Base-by-base conservation (phyloP, 257 asterid species). In the Schizonepeta tenuifolia region DNA sequence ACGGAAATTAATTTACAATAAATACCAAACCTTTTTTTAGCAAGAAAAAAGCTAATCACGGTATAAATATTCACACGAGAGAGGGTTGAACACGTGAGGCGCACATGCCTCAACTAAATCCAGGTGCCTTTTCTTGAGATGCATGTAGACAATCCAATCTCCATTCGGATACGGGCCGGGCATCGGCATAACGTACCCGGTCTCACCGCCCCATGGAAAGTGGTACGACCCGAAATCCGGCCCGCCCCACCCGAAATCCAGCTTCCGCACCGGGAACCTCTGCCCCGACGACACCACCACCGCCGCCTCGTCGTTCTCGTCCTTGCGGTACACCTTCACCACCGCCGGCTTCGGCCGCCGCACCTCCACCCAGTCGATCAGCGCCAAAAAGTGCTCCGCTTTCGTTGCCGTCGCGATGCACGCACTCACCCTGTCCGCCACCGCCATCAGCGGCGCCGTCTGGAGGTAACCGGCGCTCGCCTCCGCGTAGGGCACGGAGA, bases 141-240 rank as follows among this genome's bases (percentile, higher is more conserved):
- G 86, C 89, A 88, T 83, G 67, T 88, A 84, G 5, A 88, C 90
- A 31, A 88, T 40, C 93, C 96, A 85, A 65, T 85, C 93, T 7
- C 93, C 93, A 24, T 82, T 77, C 33, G 78, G 64, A 0, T 49
- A 65, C 0, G 70, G 73, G 65, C 83, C 76, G 0, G 81, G 86
- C 86, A 89, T 75, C 0, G 91, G 96, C 91, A 89, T 86, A 3
- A 89, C 89, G 49, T 85, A 87, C 73, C 91, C 96, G 0, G 88
- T 79, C 15, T 82, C 75, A 0, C 93, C 89, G 4, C 96, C 89
- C 91, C 93, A 87, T 0, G 90, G 86, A 18, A 89, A 89, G 22
- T 87, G 81, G 79, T 85, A 85, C 31, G 96, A 89, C 69, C 89
- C 93, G 72, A 89, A 79, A 5, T 49, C 72, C 14, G 88, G 88